phyloP scores from a whole-genome alignment of 2,329 filamentous ascomycete species.

The Aspergillus sergii region DNA sequence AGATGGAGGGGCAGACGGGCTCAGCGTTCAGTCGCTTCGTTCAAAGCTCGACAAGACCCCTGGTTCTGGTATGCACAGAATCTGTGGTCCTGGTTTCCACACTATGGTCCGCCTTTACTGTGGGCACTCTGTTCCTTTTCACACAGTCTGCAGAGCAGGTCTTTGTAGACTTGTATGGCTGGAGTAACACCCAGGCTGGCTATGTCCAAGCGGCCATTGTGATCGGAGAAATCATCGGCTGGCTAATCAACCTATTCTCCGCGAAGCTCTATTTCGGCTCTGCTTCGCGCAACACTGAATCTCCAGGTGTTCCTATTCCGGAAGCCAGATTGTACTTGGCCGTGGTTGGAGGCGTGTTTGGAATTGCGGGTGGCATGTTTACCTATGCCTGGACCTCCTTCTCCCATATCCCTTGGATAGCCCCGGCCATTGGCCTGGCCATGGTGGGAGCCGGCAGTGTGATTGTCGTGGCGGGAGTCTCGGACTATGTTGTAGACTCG shows the following conservation, averaged over 20 bases:
- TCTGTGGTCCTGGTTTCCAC: constrained; percentile 46
- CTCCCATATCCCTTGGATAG: constrained; percentile 33
- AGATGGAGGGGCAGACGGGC: constrained; percentile 37
- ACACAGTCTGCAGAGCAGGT: constrained; percentile 46
- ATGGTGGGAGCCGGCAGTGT: constrained; percentile 46
- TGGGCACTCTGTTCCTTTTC: constrained; percentile 47
- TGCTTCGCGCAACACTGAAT: constrained; percentile 40
- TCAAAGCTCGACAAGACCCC: constrained; percentile 29
- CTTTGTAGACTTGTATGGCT: constrained; percentile 35
- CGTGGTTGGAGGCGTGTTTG: constrained; percentile 34
- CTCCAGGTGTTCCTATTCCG: constrained; percentile 43
- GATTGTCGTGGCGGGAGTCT: constrained; percentile 48
- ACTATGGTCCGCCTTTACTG: constrained; percentile 47
- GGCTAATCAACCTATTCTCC: constrained; percentile 35
- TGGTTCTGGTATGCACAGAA: constrained; percentile 42
- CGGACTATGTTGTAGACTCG: constrained; percentile 52
- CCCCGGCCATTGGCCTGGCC: constrained; percentile 33
- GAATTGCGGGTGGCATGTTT: constrained; percentile 39
- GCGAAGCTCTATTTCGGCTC: constrained; percentile 28
- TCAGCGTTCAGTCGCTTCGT: constrained; percentile 36
- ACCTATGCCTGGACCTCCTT: constrained; percentile 39
- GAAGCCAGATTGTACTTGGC: constrained; percentile 47
- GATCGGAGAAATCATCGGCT: constrained; percentile 44
- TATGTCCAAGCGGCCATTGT: constrained; percentile 45
- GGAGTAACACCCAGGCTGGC: constrained; percentile 33